Evolutionary conservation across 2,329 filamentous ascomycete species (phyloP).

Genomic region (Cordyceps sp.): DNA sequence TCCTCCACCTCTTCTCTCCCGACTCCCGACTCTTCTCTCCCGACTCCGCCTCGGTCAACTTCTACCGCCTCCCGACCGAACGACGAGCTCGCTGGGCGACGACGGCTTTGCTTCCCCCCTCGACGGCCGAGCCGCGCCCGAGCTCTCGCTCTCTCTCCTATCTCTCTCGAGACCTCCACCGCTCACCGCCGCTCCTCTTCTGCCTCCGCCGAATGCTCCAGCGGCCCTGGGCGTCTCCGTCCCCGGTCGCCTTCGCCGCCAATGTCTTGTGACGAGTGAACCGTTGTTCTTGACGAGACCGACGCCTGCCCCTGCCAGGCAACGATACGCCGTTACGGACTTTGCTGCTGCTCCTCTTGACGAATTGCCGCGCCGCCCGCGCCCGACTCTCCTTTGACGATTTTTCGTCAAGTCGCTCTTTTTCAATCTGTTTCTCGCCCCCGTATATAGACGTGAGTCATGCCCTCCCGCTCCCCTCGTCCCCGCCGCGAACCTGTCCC

Average conservation of each 20-base stretch:
- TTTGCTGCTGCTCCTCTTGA: slow-evolving; percentile 6
- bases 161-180: neutral
- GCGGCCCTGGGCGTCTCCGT: slow-evolving; percentile 6
- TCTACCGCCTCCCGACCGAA: neutral
- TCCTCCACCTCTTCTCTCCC: slow-evolving; percentile 2
- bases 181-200: neutral
- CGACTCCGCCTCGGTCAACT: neutral
- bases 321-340: slow-evolving; percentile 8
- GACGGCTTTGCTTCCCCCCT: too few species aligned
- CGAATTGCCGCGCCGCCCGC: slow-evolving; percentile 10
- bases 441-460: slow-evolving; percentile 7
- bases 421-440: slow-evolving; percentile 9
- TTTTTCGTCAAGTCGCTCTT: slow-evolving; percentile 30
- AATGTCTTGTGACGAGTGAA: slow-evolving; percentile 16
- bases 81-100: too few species aligned
- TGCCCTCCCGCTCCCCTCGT: too few species aligned
- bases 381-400: too few species aligned
- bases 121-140: too few species aligned
- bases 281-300: slow-evolving; percentile 7
- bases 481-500: too few species aligned
- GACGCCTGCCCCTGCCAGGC: slow-evolving; percentile 4
- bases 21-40: neutral
- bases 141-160: too few species aligned
- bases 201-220: neutral
- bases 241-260: slow-evolving; percentile 10